Base-by-base conservation (phyloP, 257 asterid genomes). In the Galeopsis tetrahit region DNA sequence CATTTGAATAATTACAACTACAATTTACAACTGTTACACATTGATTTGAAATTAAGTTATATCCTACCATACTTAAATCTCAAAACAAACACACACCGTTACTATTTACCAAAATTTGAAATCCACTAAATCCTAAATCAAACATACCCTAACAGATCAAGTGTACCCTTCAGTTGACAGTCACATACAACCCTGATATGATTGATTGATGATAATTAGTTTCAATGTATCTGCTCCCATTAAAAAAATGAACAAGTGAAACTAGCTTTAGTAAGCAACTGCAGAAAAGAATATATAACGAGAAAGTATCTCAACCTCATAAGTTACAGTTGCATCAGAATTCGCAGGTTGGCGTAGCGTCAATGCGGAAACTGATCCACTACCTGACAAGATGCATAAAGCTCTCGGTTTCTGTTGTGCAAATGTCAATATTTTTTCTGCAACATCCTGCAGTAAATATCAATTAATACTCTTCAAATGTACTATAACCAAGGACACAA, bases 341-440 rank as follows among this genome's bases (percentile, higher is more conserved):
- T 71, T 75, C 17, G 87, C 66, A 62, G 94, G 92, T 68, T 88
- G 95, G 48, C 95, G 87, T 66, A 91, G 71, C 4, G 93, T 88
- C 55, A 91, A 78, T 2, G 84, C 81, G 52, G 96, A 86, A 72
- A 91, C 91, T 9, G 93, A 71, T 11, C 97, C 97, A 77, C 68
- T 87, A 43, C 89, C 97, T 38, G 98, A 90, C 74, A 92, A 72
- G 68, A 92, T 78, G 82, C 98, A 92, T 73, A 92, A 77, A 64
- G 97, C 98, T 80, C 98, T 88, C 5, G 88, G 85, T 79, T 89
- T 86, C 79, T 87, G 96, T 74, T 92, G 92, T 0, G 98, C 96
- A 84, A 92, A 92, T 66, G 92, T 81, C 78, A 89, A 64, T 82
- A 92, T 79, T 80, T 86, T 92, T 53, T 83, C 89, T 3, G 98